Evolutionary conservation across 1,284 basidiomycete species (phyloP), one percentile per base, ranked within the genome.

Genomic region (Gomphus sp.): DNA sequence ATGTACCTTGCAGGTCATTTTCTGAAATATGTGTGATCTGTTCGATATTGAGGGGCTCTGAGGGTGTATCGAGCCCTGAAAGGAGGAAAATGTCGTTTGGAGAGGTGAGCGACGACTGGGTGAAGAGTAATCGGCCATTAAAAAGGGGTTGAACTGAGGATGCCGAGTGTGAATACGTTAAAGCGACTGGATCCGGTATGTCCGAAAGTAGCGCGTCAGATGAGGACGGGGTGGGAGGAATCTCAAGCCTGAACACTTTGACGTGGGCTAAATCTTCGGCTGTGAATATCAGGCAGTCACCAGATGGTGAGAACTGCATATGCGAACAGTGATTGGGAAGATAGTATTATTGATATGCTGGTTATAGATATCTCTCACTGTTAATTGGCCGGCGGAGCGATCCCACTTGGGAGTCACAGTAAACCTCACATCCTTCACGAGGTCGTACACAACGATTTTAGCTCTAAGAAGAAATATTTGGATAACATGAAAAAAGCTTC

Each of bases 371-470:
- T 8, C 25, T 62, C 71, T 67, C 69, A 88, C 86, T 31, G 76
- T 73, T 31, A 92, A 66, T 11, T 74, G 66, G 62, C 76, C 77
- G 0, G 89, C 85, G 37, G 88, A 89, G 33, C 89, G 82, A 69
- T 95, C 92, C 93, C 93, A 96, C 33, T 78, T 68, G 62, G 89
- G 83, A 0, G 90, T 90, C 61, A 91, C 67, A 0, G 83, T 87
- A 68, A 80, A 89, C 33, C 85, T 76, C 11, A 87, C 73, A n/a
- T 82, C 72, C 62, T 80, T 82, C 54, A 71, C 70, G 18, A 94
- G 71, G 67, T 91, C 89, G 65, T 87, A 90, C 12, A 94, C 80
- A 53, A 93, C 82, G 51, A 94, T 79, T 66, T 89, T 86, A 6
- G 80, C 79, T 60, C 87, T 88, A 61, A 45, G 9, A 10, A 41